Conservation (phyloP, 2,329 filamentous ascomycete species). For the Cladosporium sp. region DNA sequence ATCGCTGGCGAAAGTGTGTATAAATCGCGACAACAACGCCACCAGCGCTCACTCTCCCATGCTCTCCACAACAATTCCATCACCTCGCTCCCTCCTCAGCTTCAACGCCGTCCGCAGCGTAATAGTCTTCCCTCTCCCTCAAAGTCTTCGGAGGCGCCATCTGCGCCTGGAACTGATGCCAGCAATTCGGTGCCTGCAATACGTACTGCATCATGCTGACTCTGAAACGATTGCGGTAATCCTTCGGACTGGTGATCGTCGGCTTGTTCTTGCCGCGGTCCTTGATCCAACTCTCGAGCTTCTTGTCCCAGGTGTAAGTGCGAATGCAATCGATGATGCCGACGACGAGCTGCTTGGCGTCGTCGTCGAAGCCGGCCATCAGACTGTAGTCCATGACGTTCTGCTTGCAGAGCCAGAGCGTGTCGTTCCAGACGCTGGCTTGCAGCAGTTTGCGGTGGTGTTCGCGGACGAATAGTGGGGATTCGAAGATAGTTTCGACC, state of each 20-base stretch:
- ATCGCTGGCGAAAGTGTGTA: not conserved
- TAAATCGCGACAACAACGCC: not conserved
- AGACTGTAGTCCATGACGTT: conserved; percentile 99
- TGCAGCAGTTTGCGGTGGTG: conserved; percentile 93
- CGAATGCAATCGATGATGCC: conserved; percentile 98
- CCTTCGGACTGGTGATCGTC: conserved; percentile 94
- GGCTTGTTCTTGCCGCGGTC: conserved; percentile 85
- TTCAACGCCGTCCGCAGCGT: conserved; percentile 11
- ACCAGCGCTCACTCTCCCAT: not conserved
- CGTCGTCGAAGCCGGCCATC: conserved; percentile 96
- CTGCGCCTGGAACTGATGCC: conserved; percentile 63
- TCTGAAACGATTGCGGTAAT: conserved; percentile 93
- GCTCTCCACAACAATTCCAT: not conserved
- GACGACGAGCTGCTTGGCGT: conserved; percentile 85
- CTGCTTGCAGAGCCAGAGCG: conserved; percentile 87
- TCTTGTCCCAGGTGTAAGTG: conserved; percentile 99
- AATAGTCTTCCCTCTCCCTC: conserved; percentile 27
- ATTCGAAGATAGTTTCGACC: conserved; percentile 98
- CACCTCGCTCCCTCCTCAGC: conserved; percentile 7
- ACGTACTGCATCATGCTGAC: conserved; percentile 95
- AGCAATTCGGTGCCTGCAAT: conserved; percentile 71
- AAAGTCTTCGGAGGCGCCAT: conserved; percentile 36
- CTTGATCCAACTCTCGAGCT: conserved; percentile 99
- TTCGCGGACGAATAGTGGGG: conserved; percentile 89
- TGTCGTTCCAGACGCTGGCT: conserved; percentile 95